These are phyloP conservation scores for Nakaseomyces sp. DNA, from an alignment of 1,139 yeast species.

Conservation along the genomic window DNA sequence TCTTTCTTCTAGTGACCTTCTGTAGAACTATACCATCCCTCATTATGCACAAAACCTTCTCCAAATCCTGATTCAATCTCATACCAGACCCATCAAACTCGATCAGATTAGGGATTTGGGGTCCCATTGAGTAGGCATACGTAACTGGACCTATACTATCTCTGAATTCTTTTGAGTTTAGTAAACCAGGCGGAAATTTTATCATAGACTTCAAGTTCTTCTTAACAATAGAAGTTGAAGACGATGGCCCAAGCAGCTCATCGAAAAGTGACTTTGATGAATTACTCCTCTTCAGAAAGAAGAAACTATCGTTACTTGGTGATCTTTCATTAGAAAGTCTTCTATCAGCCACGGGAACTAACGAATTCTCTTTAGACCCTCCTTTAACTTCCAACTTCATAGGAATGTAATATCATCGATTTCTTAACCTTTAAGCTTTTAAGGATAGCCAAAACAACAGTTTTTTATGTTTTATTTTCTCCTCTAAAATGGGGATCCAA, in stretches of 20 bases:
- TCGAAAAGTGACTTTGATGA: constrained; percentile 3
- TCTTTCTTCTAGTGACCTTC: constrained; percentile 28
- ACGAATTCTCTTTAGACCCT: neutral
- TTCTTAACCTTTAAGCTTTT: neutral
- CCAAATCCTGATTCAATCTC: neutral
- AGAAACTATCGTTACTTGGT: neutral
- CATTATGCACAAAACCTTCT: neutral
- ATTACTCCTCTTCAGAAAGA: neutral
- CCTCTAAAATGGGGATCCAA: too few species aligned
- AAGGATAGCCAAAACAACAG: too few species aligned
- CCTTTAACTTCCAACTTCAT: constrained; percentile 1
- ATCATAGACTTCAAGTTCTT: constrained; percentile 4
- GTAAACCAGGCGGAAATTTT: neutral
- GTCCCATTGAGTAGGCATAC: constrained; percentile 5
- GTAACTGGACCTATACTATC: constrained; percentile 4
- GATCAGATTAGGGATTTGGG: neutral
- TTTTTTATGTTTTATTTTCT: too few species aligned
- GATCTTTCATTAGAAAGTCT: neutral
- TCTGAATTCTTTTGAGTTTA: neutral
- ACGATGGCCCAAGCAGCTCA: neutral
- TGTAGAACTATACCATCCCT: constrained; percentile 19
- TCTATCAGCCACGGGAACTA: neutral
- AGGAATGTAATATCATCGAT: neutral
- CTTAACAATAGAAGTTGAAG: neutral
- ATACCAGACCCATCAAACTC: constrained; percentile 3